phyloP scores from a whole-genome alignment of 176 grass and related monocot species.

The Oryza australiensis region DNA sequence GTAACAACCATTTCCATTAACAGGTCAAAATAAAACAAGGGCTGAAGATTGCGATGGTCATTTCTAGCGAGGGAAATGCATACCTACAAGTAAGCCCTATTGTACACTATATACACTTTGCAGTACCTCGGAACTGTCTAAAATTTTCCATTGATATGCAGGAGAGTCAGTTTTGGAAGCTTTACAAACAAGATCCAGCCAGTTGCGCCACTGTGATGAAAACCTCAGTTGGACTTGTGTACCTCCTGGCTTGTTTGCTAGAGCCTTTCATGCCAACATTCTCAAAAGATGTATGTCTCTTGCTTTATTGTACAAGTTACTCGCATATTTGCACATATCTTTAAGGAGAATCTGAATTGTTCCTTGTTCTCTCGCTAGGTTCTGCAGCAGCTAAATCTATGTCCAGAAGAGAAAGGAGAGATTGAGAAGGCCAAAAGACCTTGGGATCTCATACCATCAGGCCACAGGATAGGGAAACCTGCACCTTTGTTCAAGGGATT shows the following conservation, averaged over 20 bases:
- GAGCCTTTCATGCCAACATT: constrained; percentile 89
- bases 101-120: neutral
- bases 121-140: neutral
- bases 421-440: constrained; percentile 60
- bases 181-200: constrained; percentile 69
- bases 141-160: constrained; percentile 36
- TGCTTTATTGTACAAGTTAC: constrained; percentile 26
- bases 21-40: constrained; percentile 92
- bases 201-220: constrained; percentile 75
- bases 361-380: constrained; percentile 50
- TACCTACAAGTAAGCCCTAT: constrained; percentile 66
- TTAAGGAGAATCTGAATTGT: constrained; percentile 17
- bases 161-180: constrained; percentile 82
- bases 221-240: constrained; percentile 64
- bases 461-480: constrained; percentile 70
- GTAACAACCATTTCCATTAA: constrained; percentile 30
- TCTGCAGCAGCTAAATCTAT: constrained; percentile 68
- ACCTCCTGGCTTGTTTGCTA: constrained; percentile 67
- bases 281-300: constrained; percentile 56
- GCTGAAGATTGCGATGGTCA: constrained; percentile 64
- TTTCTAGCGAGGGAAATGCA: constrained; percentile 74
- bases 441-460: constrained; percentile 73
- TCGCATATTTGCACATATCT: neutral
- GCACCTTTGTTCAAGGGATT: constrained; percentile 67
- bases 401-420: constrained; percentile 55